Evolutionary conservation across 768 basidiomycete genomes (phyloP).

Genomic region (Tubosaeta brunneosetosa): DNA sequence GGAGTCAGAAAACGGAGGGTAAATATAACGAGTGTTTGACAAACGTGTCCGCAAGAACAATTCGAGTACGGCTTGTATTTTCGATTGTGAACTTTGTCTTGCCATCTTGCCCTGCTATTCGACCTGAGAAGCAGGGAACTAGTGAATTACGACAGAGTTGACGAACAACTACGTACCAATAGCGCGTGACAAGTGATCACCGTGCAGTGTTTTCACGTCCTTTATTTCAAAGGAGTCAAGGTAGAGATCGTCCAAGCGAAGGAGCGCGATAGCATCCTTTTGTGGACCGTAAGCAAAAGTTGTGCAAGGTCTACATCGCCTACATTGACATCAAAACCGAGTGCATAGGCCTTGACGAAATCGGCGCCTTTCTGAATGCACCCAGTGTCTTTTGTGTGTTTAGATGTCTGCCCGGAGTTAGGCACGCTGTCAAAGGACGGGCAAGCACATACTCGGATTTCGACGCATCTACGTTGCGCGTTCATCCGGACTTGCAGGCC

Average conservation of each 20-base stretch:
- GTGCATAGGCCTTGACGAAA: slow-evolving; percentile 90
- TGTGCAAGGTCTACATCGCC: slow-evolving; percentile 19
- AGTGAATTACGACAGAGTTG: slow-evolving; percentile 3
- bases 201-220: slow-evolving; percentile 96
- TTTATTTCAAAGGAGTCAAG: slow-evolving; percentile 99
- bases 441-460: slow-evolving; percentile 70
- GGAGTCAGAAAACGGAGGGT: slow-evolving; percentile 4
- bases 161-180: slow-evolving; percentile 58
- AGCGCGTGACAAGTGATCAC: slow-evolving; percentile 96
- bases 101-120: slow-evolving; percentile 97
- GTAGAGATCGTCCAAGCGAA: slow-evolving; percentile 94
- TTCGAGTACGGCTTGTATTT: slow-evolving; percentile 94
- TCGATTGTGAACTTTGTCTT: slow-evolving; percentile 99
- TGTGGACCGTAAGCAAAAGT: background rate
- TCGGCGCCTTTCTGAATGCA: slow-evolving; percentile 96
- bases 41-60: slow-evolving; percentile 95
- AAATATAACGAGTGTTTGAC: slow-evolving; percentile 27
- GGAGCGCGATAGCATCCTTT: slow-evolving; percentile 91
- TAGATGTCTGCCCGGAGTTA: slow-evolving; percentile 66
- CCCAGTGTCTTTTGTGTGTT: slow-evolving; percentile 88
- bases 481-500: slow-evolving; percentile 98
- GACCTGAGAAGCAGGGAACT: slow-evolving; percentile 46
- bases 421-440: background rate
- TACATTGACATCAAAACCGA: slow-evolving; percentile 95
- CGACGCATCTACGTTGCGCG: slow-evolving; percentile 80